Percentiles rank a stretch among this genome's conserved stretches.
Conservation (phyloP, 2,329 filamentous ascomycete species). For the Lachnellula suecica region DNA sequence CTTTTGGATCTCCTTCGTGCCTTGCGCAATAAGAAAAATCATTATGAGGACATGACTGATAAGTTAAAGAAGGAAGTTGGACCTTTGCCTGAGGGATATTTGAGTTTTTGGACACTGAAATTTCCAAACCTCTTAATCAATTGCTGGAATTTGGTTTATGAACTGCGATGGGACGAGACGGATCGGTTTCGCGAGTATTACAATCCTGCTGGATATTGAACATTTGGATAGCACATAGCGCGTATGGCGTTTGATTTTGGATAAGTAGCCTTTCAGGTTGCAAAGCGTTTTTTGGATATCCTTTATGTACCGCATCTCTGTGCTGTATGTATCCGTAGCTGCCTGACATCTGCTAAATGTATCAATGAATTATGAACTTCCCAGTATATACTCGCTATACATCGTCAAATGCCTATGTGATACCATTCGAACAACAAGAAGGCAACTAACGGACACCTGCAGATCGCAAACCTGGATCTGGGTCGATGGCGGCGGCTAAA, state of each 20-base stretch:
- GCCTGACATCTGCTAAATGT: no score
- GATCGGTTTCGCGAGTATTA: slow-evolving; percentile 72
- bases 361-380: no score
- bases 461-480: neutral
- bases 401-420: no score
- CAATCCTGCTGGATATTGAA: slow-evolving; percentile 36
- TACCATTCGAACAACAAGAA: no score
- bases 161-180: slow-evolving; percentile 50
- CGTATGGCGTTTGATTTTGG: neutral
- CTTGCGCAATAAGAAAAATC: slow-evolving; percentile 92
- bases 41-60: slow-evolving; percentile 95
- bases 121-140: slow-evolving; percentile 67
- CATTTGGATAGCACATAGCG: neutral
- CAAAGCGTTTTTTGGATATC: no score
- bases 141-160: slow-evolving; percentile 61
- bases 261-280: no score
- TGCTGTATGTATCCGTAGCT: no score
- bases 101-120: slow-evolving; percentile 65
- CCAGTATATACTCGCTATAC: no score
- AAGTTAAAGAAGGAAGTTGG: slow-evolving; percentile 69
- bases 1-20: slow-evolving; percentile 87
- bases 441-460: neutral
- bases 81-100: slow-evolving; percentile 61
- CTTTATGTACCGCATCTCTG: no score
- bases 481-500: neutral